A percentile compares a stretch with the other conserved stretches of the same genome.
phyloP scores from a whole-genome alignment of 164 flowering plant genomes.

The Vitis amurensis region DNA sequence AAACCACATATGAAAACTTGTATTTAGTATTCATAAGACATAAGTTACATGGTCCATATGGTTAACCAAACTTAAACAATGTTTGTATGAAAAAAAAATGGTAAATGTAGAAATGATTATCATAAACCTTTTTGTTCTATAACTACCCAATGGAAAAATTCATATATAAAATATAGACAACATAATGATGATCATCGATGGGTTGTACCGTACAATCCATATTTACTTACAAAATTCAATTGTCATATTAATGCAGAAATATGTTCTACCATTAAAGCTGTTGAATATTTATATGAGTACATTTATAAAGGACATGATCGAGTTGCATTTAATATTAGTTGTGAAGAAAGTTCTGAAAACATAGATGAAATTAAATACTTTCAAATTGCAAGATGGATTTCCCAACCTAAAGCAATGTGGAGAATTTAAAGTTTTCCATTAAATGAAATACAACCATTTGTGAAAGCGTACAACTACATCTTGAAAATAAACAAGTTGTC shows the following conservation, averaged over 20 bases:
- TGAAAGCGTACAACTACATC: no score
- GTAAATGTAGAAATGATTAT: not conserved
- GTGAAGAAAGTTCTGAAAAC: no score
- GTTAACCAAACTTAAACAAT: not conserved
- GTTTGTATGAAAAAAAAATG: slow-evolving; percentile 12
- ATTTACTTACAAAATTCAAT: slow-evolving; percentile 9
- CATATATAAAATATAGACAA: slow-evolving; percentile 15
- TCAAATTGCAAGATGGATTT: no score
- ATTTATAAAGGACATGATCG: slow-evolving; percentile 22
- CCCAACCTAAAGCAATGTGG: not conserved
- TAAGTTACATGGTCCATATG: slow-evolving; percentile 34
- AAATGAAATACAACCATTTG: no score
- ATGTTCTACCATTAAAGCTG: not conserved
- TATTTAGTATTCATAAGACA: not conserved
- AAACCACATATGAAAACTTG: not conserved
- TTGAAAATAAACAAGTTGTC: not conserved
- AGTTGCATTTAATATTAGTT: not conserved
- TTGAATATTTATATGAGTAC: slow-evolving; percentile 24
- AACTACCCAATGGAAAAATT: not conserved
- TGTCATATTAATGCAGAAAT: slow-evolving; percentile 18
- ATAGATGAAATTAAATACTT: not conserved
- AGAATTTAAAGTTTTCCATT: not conserved
- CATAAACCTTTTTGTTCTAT: not conserved
- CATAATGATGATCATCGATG: slow-evolving; percentile 9
- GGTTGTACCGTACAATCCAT: slow-evolving; percentile 29